These are phyloP conservation scores for Canavalia gladiata DNA, from an alignment of 306 rosid species.

Conservation along the genomic window DNA sequence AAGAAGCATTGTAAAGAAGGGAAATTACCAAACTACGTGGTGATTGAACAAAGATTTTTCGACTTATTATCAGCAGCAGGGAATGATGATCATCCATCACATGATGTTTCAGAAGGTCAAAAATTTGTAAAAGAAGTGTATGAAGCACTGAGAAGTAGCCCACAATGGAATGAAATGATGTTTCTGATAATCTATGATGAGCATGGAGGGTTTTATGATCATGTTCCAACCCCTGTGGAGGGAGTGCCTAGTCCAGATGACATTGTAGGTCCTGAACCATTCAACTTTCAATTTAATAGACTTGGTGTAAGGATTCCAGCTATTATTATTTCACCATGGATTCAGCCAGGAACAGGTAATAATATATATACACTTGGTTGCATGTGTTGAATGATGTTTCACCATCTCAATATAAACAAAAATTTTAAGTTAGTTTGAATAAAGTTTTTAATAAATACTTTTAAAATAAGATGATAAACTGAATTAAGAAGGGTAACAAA, in stretches of 20 bases:
- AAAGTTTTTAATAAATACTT: no score
- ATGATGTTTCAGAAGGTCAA: constrained; percentile 80
- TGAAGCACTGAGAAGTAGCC: constrained; percentile 72
- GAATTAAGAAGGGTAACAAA: no score
- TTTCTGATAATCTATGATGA: constrained; percentile 76
- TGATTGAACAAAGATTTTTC: constrained; percentile 71
- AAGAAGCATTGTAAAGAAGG: constrained; percentile 78
- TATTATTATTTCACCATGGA: constrained; percentile 78
- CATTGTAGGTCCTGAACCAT: constrained; percentile 62
- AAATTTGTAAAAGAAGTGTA: constrained; percentile 68
- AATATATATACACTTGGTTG: background rate
- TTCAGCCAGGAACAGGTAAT: constrained; percentile 69
- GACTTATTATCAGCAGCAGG: constrained; percentile 58
- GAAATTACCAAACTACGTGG: constrained; percentile 78
- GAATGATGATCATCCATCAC: constrained; percentile 88
- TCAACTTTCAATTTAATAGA: constrained; percentile 65
- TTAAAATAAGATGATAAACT: no score
- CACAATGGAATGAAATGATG: constrained; percentile 83
- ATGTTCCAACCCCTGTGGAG: constrained; percentile 66
- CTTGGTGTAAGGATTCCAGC: constrained; percentile 81
- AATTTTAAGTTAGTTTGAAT: no score
- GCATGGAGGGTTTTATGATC: constrained; percentile 87
- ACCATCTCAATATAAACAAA: no score
- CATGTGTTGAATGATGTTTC: background rate
- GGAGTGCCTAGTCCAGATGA: constrained; percentile 79